These are phyloP conservation scores for Allium sativum DNA, from an alignment of 106 monocot species.

Conservation along the genomic window DNA sequence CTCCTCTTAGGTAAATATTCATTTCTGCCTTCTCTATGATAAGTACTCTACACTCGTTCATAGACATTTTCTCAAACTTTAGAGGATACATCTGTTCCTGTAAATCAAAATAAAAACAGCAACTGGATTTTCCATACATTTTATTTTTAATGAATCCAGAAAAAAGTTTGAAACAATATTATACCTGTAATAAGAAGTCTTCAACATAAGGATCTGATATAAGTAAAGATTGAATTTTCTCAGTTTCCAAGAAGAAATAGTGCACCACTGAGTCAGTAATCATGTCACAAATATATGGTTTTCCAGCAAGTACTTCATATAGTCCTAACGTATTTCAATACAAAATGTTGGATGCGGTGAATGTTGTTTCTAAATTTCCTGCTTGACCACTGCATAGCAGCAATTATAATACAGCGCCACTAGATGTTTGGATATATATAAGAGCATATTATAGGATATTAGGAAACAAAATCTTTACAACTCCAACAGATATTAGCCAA, in stretches of 20 bases:
- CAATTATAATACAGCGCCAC: too few species aligned
- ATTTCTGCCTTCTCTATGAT: conserved; percentile 69
- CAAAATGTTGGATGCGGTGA: conserved; percentile 81
- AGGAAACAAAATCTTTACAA: conserved; percentile 51
- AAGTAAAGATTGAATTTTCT: conserved; percentile 58
- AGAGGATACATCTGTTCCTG: conserved; percentile 66
- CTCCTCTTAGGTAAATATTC: conserved; percentile 78
- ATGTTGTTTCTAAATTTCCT: conserved; percentile 36
- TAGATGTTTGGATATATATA: neutral
- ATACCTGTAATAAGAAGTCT: conserved; percentile 91
- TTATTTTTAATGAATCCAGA: too few species aligned
- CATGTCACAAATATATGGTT: conserved; percentile 89
- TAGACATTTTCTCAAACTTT: conserved; percentile 71
- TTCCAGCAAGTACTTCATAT: conserved; percentile 85
- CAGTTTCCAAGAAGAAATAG: conserved; percentile 84
- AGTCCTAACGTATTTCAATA: conserved; percentile 80
- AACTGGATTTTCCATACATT: too few species aligned
- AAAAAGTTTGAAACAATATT: neutral
- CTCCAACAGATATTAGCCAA: conserved; percentile 81
- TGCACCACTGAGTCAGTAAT: conserved; percentile 79
- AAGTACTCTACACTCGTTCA: conserved; percentile 69
- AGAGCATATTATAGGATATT: too few species aligned
- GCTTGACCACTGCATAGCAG: conserved; percentile 60
- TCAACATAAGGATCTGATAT: conserved; percentile 49
- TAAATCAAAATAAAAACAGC: conserved; percentile 2